phyloP scores from a whole-genome alignment of 768 basidiomycete genomes.

The Mycena rosella region DNA sequence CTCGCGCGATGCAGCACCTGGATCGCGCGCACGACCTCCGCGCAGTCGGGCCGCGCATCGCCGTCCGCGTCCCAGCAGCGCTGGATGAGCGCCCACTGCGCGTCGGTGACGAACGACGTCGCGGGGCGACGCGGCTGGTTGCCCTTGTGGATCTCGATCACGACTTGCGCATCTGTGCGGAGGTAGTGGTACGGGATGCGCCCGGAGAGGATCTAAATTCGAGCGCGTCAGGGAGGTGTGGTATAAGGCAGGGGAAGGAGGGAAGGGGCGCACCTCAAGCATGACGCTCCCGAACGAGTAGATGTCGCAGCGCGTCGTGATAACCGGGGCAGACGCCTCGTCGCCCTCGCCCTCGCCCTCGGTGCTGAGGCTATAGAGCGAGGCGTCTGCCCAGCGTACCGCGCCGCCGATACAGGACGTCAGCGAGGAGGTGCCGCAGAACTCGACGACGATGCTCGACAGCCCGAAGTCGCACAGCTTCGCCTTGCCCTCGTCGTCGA shows the following conservation, averaged over 20 bases:
- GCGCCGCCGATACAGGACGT: conserved; percentile 59
- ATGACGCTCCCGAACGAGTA: conserved; percentile 63
- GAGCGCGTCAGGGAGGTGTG: conserved; percentile 5
- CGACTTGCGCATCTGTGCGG: conserved; percentile 53
- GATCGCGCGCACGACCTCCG: conserved; percentile 40
- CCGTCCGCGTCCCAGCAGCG: conserved; percentile 53
- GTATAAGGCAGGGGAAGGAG: neutral
- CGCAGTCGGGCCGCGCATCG: conserved; percentile 47
- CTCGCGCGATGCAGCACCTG: conserved; percentile 38
- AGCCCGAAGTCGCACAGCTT: conserved; percentile 63
- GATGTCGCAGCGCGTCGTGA: conserved; percentile 55
- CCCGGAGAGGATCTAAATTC: conserved; percentile 52
- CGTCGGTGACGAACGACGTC: conserved; percentile 51
- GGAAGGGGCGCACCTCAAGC: conserved; percentile 51
- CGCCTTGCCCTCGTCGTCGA: conserved; percentile 55
- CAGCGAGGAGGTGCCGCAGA: conserved; percentile 47
- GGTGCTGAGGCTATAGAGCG: conserved; percentile 50
- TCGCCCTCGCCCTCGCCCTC: no score
- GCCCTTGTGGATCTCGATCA: conserved; percentile 56
- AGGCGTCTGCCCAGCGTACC: conserved; percentile 61
- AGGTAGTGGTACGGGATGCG: conserved; percentile 58
- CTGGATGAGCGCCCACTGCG: conserved; percentile 58
- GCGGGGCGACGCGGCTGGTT: conserved; percentile 56
- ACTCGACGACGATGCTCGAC: conserved; percentile 53
- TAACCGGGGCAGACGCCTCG: no score